Percentiles rank a stretch among this genome's conserved stretches.
Conservation (phyloP, 78 protist species). For the Andalucia godoyi region DNA sequence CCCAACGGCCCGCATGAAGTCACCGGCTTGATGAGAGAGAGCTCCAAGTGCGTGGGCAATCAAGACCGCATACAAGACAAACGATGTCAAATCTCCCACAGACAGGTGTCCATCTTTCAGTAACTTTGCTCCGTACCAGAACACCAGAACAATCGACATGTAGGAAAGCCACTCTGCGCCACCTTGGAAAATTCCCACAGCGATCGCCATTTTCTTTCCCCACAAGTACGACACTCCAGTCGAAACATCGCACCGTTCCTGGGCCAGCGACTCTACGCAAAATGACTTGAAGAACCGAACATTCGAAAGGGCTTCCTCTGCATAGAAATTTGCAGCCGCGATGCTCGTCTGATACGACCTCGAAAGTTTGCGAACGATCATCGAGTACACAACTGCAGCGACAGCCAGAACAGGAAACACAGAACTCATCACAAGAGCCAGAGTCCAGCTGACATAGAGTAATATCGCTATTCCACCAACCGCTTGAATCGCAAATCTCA, state of each 20-base stretch:
- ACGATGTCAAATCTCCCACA: conserved; percentile 14
- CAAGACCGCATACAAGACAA: conserved; percentile 24
- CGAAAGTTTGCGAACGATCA: too few relatives aligned
- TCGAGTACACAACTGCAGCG: too few relatives aligned
- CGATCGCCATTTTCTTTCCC: background rate
- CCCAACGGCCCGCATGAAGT: conserved; percentile 2
- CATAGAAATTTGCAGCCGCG: too few relatives aligned
- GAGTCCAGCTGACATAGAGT: too few relatives aligned
- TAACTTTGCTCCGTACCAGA: conserved; percentile 18
- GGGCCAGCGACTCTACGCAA: background rate
- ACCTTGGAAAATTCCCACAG: background rate
- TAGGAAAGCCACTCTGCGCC: background rate
- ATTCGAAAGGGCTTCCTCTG: background rate
- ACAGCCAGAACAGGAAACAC: too few relatives aligned
- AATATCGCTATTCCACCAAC: too few relatives aligned
- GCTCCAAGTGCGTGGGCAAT: background rate
- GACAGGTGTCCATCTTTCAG: background rate
- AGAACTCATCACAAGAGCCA: too few relatives aligned
- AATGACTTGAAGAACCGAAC: background rate
- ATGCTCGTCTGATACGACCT: too few relatives aligned
- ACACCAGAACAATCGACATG: background rate
- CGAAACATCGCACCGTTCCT: background rate
- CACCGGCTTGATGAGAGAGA: background rate
- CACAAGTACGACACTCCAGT: background rate
- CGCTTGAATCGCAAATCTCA: too few relatives aligned